Evolutionary conservation across 2,329 filamentous ascomycete genomes (phyloP).

Genomic region (Penicillium crustosum): DNA sequence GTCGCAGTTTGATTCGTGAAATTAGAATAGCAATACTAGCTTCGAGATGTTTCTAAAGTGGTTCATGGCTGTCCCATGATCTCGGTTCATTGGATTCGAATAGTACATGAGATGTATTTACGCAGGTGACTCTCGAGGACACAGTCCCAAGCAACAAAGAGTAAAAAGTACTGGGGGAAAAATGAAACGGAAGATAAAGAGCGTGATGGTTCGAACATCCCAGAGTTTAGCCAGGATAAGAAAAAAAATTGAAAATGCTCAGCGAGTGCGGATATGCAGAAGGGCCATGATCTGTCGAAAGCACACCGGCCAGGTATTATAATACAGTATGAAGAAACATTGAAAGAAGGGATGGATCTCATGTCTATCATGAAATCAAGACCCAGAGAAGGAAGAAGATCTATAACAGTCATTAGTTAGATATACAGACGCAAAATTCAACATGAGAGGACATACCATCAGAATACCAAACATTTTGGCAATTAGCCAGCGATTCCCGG

Average conservation of each 20-base stretch:
- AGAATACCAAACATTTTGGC: constrained; percentile 79
- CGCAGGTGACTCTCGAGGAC: constrained; percentile 17
- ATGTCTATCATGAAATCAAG: constrained; percentile 52
- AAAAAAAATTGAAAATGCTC: constrained; percentile 20
- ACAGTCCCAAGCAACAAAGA: constrained; percentile 18
- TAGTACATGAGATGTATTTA: constrained; percentile 27
- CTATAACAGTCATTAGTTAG: constrained; percentile 24
- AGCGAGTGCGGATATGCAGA: constrained; percentile 19
- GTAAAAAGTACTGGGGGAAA: background rate
- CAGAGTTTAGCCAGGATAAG: constrained; percentile 28
- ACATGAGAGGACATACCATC: constrained; percentile 57
- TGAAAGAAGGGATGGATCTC: constrained; percentile 3
- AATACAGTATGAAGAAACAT: constrained; percentile 31
- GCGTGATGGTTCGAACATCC: constrained; percentile 14
- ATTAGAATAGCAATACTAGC: background rate
- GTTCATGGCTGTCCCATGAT: constrained; percentile 1
- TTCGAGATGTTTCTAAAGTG: background rate
- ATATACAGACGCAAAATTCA: background rate
- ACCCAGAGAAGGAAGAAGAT: constrained; percentile 83
- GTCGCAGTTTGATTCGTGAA: constrained; percentile 13
- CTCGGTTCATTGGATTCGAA: constrained; percentile 9
- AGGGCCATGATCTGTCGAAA: constrained; percentile 23
- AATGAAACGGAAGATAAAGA: constrained; percentile 12
- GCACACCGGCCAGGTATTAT: constrained; percentile 29
- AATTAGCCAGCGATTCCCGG: constrained; percentile 92